phyloP scores from a whole-genome alignment of 176 grass and related monocot species.

The Pontederia crassipes region DNA sequence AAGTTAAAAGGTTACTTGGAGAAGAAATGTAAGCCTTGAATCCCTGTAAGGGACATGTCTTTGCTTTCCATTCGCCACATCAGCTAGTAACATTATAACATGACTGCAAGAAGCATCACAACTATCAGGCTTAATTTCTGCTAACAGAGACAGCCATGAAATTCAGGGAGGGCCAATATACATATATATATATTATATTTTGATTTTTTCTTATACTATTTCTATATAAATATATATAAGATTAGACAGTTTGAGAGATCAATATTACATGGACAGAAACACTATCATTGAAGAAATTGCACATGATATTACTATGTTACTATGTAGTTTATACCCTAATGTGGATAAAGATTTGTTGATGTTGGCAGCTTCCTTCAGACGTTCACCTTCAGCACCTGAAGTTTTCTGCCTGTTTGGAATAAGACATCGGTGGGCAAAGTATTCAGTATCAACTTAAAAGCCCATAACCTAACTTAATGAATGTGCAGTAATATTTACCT shows the following conservation, averaged over 20 bases:
- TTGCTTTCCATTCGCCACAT: slow-evolving; percentile 75
- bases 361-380: slow-evolving; percentile 84
- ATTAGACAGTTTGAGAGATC: not conserved
- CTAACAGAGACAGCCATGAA: no score
- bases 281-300: not conserved
- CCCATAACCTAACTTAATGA: not conserved
- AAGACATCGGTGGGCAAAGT: slow-evolving; percentile 12
- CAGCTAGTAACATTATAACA: slow-evolving; percentile 96
- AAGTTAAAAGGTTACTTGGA: slow-evolving; percentile 46
- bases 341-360: slow-evolving; percentile 99
- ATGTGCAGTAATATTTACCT: slow-evolving; percentile 31
- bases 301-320: slow-evolving; percentile 11
- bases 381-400: slow-evolving; percentile 95
- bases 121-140: no score
- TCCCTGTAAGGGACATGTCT: slow-evolving; percentile 94
- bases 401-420: slow-evolving; percentile 76
- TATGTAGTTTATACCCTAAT: slow-evolving; percentile 43
- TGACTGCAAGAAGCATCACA: slow-evolving; percentile 39
- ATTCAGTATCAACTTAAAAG: slow-evolving; percentile 9
- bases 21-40: slow-evolving; percentile 96
- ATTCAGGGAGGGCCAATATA: no score
- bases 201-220: no score
- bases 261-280: not conserved
- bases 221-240: no score
- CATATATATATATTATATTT: no score